Evolutionary conservation across 2,329 filamentous ascomycete species (phyloP).

Genomic region (Zopfia rhizophila): DNA sequence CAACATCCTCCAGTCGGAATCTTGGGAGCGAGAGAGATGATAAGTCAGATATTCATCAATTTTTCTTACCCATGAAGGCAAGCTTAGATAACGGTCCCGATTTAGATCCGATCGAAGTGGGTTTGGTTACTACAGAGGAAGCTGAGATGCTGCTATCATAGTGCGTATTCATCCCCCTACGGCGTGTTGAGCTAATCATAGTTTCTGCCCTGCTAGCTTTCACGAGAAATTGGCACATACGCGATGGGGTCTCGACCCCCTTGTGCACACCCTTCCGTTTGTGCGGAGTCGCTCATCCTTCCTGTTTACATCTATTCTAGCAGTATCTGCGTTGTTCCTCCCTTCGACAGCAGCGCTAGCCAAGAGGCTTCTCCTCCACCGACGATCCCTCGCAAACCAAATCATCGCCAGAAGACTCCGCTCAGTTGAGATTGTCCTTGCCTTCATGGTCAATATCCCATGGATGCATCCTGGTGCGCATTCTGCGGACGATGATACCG

Average conservation of each 20-base stretch:
- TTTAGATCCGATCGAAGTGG: conserved; percentile 75
- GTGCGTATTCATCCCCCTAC: conserved; percentile 56
- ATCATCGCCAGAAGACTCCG: conserved; percentile 71
- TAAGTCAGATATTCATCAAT: conserved; percentile 66
- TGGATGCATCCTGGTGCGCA: conserved; percentile 76
- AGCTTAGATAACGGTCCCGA: conserved; percentile 71
- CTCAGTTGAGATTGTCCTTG: conserved; percentile 78
- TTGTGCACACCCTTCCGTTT: conserved; percentile 72
- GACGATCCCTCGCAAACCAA: conserved; percentile 69
- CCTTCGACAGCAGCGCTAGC: conserved; percentile 72
- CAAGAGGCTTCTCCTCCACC: conserved; percentile 72
- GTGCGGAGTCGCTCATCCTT: conserved; percentile 75
- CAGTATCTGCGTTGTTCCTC: conserved; percentile 74
- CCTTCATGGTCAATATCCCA: conserved; percentile 79
- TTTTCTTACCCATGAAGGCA: conserved; percentile 73
- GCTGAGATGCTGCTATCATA: conserved; percentile 72
- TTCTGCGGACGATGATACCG: conserved; percentile 78
- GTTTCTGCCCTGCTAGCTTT: conserved; percentile 65
- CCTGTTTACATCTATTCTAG: conserved; percentile 76
- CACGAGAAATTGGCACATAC: conserved; percentile 77
- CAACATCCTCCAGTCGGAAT: conserved; percentile 40
- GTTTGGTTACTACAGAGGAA: conserved; percentile 73
- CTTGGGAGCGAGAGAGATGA: conserved; percentile 49
- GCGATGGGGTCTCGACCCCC: conserved; percentile 76
- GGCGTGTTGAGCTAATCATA: conserved; percentile 3